Base-by-base conservation (phyloP, 2,329 filamentous ascomycete species). In the Celoporthe dispersa region DNA sequence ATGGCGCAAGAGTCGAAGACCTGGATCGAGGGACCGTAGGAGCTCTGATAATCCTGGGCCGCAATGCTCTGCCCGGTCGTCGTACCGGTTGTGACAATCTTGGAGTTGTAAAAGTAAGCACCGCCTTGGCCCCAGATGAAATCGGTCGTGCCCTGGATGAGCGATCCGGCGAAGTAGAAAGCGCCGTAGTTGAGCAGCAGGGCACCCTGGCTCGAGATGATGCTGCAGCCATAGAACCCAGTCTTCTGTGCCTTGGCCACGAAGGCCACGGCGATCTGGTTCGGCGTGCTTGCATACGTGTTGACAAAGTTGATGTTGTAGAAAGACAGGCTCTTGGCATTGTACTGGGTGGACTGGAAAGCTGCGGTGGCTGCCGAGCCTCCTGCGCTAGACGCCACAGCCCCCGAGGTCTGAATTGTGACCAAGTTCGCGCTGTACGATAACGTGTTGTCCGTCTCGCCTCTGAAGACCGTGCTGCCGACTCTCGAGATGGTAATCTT, bases 371-470 rank as follows among this genome's bases (percentile, higher is more conserved):
- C 60, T 41, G 68, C 64, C 3, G 73, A 72, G 19, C 48, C 53
- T 37, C 70, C 73, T 41, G 73, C 55, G 60, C 71, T 73, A 14
- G 73, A 74, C 5, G 68, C 28, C 9, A 39, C 69, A 39, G 66
- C 71, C 1, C 67, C 53, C 14, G 69, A 63, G 11, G 67, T 71
- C 19, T 68, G 71, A 39, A 77, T 77, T 70, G 82, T 87, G 55
- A 87, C 86, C 33, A 80, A 78, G 76, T 88, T 88, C 55, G 77
- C 77, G 16, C 77, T 73, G 74, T 85, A 87, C 28, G 79, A 78
- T 37, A 79, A 76, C 5, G 81, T 79, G 57, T 81, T 78, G 48
- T 76, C 76, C 0, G 85, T 86, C 74, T 84, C 82, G 28, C 86
- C 85, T 12, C 73, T 70, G 70, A 86, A 85, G 72, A 87, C 81